Evolutionary conservation across 768 basidiomycete genomes (phyloP).

Genomic region (Vararia minispora): DNA sequence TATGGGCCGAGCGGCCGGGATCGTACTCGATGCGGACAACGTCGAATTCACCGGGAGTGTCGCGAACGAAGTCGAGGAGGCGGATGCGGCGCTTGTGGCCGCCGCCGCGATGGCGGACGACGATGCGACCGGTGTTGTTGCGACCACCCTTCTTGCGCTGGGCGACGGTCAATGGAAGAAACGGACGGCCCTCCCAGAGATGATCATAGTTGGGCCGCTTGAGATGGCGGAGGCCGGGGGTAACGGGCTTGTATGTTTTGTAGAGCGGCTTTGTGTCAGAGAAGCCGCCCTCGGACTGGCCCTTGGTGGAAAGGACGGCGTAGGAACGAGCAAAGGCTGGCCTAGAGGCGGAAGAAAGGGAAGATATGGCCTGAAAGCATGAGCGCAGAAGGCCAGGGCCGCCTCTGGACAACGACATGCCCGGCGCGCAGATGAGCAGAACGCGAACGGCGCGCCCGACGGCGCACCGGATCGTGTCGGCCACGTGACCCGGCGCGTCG

Average conservation of each 20-base stretch:
- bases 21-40: slow-evolving; percentile 96
- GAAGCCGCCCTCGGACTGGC: too few relatives aligned
- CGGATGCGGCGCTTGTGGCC: slow-evolving; percentile 85
- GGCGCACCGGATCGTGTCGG: not conserved
- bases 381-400: slow-evolving; percentile 6
- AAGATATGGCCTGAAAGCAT: slow-evolving; percentile 1
- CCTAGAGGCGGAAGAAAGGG: slow-evolving; percentile 1
- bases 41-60: slow-evolving; percentile 72
- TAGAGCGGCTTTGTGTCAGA: too few relatives aligned
- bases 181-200: slow-evolving; percentile 75
- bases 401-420: slow-evolving; percentile 11
- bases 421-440: not conserved
- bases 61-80: slow-evolving; percentile 73
- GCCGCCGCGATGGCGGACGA: slow-evolving; percentile 82
- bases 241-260: slow-evolving; percentile 86
- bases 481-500: too few relatives aligned
- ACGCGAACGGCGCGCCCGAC: not conserved
- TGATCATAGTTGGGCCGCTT: slow-evolving; percentile 74
- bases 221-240: slow-evolving; percentile 80
- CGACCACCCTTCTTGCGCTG: slow-evolving; percentile 81
- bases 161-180: slow-evolving; percentile 72
- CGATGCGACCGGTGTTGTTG: slow-evolving; percentile 73
- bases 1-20: slow-evolving; percentile 88
- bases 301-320: slow-evolving; percentile 14
- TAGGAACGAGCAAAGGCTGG: not conserved